These are phyloP conservation scores for Boletus vinaceobasis DNA, from an alignment of 768 basidiomycete species.

Conservation along the genomic window DNA sequence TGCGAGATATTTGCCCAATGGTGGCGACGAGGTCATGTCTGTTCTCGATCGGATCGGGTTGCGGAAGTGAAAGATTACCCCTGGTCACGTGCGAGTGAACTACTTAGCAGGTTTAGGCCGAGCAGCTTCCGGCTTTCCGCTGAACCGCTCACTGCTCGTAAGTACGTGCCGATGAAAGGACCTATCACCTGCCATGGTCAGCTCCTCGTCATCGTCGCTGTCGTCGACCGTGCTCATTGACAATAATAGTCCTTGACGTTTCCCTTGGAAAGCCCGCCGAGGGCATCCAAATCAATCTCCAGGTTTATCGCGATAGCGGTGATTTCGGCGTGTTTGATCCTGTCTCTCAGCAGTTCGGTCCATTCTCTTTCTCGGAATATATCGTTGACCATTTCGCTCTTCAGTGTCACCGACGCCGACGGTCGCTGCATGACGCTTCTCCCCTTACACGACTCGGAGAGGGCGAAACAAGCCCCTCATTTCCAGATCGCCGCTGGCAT, in stretches of 20 bases:
- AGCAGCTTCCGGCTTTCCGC: too few species aligned
- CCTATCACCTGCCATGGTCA: slow-evolving; percentile 91
- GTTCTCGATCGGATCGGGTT: slow-evolving; percentile 17
- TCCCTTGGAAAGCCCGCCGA: slow-evolving; percentile 78
- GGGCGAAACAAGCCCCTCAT: slow-evolving; percentile 39
- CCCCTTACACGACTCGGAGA: slow-evolving; percentile 47
- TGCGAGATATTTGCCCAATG: slow-evolving; percentile 87
- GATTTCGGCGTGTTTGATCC: slow-evolving; percentile 46
- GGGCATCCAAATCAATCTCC: slow-evolving; percentile 63
- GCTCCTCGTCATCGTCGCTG: slow-evolving; percentile 12
- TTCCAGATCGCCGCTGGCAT: slow-evolving; percentile 43
- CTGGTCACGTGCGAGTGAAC: slow-evolving; percentile 4
- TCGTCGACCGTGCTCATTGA: background rate
- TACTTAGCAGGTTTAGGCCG: background rate
- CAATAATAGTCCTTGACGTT: slow-evolving; percentile 72
- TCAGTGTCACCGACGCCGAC: slow-evolving; percentile 74
- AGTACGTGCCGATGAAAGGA: slow-evolving; percentile 44
- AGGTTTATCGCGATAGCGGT: slow-evolving; percentile 41
- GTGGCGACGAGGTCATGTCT: slow-evolving; percentile 44
- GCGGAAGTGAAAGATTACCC: slow-evolving; percentile 1
- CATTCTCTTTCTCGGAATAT: background rate
- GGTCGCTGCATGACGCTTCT: slow-evolving; percentile 82
- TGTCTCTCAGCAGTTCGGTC: slow-evolving; percentile 58
- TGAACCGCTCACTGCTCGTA: too few species aligned
- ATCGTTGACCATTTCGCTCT: background rate